These are phyloP conservation scores for Saussurea involucrata DNA, from an alignment of 129 eudicot genomes.

Conservation along the genomic window DNA sequence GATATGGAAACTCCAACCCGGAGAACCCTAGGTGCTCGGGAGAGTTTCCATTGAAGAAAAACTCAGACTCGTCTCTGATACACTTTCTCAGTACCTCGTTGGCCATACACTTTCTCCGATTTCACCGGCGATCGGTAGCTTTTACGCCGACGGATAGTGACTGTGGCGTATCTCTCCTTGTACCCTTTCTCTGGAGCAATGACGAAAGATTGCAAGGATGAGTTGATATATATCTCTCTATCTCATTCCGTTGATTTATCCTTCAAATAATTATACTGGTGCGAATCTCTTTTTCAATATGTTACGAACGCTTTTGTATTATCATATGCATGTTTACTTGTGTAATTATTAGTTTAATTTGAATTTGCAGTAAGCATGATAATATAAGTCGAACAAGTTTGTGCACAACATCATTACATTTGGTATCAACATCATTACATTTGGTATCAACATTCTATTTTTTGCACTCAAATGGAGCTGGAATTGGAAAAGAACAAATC, in stretches of 20 bases:
- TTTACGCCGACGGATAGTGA: not conserved
- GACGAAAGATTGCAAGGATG: slow-evolving; percentile 11
- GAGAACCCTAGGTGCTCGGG: too few relatives aligned
- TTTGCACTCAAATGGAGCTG: too few relatives aligned
- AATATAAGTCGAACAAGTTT: not conserved
- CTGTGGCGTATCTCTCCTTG: not conserved
- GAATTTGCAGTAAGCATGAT: not conserved
- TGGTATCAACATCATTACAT: too few relatives aligned
- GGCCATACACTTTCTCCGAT: slow-evolving; percentile 12
- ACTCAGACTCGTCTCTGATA: too few relatives aligned
- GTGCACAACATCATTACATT: not conserved
- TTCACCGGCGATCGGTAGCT: too few relatives aligned
- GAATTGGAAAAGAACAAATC: too few relatives aligned
- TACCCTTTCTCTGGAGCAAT: not conserved
- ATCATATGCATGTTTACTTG: not conserved
- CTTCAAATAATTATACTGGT: slow-evolving; percentile 1
- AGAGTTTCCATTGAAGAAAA: too few relatives aligned
- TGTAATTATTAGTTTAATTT: not conserved
- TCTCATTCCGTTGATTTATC: slow-evolving; percentile 1
- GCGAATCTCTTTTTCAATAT: not conserved
- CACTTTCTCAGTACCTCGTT: slow-evolving; percentile 6
- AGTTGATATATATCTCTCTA: not conserved
- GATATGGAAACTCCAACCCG: too few relatives aligned
- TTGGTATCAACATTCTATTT: too few relatives aligned
- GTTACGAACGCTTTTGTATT: not conserved